Conservation (phyloP, 805 yeast species). For the Saccharomycopsis amapae region DNA sequence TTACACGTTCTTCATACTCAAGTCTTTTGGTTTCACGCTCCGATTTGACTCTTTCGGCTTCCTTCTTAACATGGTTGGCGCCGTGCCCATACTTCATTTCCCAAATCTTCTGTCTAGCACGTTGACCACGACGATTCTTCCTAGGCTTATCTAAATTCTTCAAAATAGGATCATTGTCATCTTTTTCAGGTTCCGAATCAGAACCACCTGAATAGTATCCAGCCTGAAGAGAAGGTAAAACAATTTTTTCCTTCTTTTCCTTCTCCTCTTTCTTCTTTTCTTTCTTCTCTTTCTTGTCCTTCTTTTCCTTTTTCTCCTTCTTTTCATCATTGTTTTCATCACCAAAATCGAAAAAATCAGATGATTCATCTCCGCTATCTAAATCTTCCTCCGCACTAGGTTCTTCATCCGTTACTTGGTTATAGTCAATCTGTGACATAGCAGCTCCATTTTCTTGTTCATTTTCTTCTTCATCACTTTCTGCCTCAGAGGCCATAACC, state of each 20-base stretch:
- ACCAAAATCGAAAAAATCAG: constrained; percentile 35
- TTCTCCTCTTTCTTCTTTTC: constrained; percentile 25
- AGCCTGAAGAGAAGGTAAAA: constrained; percentile 60
- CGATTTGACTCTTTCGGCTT: constrained; percentile 44
- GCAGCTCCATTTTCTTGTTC: constrained; percentile 25
- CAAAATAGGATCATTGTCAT: constrained; percentile 41
- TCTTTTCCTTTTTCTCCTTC: constrained; percentile 13
- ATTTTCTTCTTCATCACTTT: constrained; percentile 32
- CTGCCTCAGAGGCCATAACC: constrained; percentile 39
- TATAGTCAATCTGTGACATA: constrained; percentile 37
- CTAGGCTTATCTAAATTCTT: constrained; percentile 45
- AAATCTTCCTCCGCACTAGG: constrained; percentile 34
- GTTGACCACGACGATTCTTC: constrained; percentile 91
- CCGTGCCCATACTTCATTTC: constrained; percentile 75
- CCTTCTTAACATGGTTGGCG: constrained; percentile 78
- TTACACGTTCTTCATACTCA: constrained; percentile 68
- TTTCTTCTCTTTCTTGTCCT: constrained; percentile 20
- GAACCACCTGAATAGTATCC: constrained; percentile 88
- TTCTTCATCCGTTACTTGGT: constrained; percentile 62
- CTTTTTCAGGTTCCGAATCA: constrained; percentile 48
- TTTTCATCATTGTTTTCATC: constrained; percentile 16
- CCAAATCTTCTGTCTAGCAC: constrained; percentile 97
- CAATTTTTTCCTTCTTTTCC: constrained; percentile 28
- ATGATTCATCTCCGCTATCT: constrained; percentile 29
- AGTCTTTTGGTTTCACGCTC: constrained; percentile 52